Evolutionary conservation across 768 basidiomycete species (phyloP), one percentile per base, ranked within the genome.

Genomic region (Leccinellum albellum): DNA sequence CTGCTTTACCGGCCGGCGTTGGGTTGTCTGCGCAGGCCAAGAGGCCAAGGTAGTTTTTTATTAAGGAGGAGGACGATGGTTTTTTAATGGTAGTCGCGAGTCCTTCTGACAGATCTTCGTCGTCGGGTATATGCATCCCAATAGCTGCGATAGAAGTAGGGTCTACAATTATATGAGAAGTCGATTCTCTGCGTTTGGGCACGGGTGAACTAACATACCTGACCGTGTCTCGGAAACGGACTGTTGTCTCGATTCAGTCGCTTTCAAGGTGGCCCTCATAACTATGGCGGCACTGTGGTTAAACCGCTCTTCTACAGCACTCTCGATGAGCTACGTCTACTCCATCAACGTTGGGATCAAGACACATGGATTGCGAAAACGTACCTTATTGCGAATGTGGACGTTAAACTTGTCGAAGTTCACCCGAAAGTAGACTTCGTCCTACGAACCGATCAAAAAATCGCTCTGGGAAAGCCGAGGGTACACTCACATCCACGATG

Each of bases 321-420:
- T 78, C 56, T 87, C 84, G 49, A 98, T 83, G 48, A 98, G 78
- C 93, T 95, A 69, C 35, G 35, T 51, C 42, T 46, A 35, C 26
- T 53, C 55, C 48, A 65, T 62, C 57, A 62, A 61, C 29, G 4
- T 50, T 28, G 21, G 50, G 60, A 56, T 50, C 40, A 35, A 40
- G 31, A 12, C 10, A 15, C 23, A 8, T 15, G 15, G 20, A 55
- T 50, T 44, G 47, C 17, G 12, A 23, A 49, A 62, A 64, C 83
- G 8, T 62, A 92, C 93, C 67, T 86, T 79, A 74, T 97, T 96
- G 44, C 96, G 87, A 52, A 97, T 84, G 64, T 91, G 86, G 31
- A 92, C 77, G 62, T 89, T 86, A 72, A 94, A 96, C 64, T 84
- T 88, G 63, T 94, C 88, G 67, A 87, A 90, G 74, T 98, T 98